Evolutionary conservation across 805 yeast species (phyloP).

Genomic region (Candida piceae): DNA sequence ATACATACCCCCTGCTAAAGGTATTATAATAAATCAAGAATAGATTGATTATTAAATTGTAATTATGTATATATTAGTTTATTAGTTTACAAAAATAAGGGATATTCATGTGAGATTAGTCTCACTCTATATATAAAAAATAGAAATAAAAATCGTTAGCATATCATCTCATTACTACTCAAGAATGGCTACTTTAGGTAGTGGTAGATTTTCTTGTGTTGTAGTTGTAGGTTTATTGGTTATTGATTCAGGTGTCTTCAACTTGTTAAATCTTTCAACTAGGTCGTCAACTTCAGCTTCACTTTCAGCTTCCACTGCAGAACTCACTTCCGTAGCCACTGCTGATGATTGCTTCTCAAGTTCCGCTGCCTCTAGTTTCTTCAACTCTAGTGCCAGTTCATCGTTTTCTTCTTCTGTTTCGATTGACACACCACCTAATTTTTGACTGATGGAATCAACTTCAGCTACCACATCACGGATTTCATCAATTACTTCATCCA

Average conservation of each 20-base stretch:
- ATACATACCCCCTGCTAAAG: constrained; percentile 36
- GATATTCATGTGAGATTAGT: too few relatives aligned
- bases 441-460: constrained; percentile 15
- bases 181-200: too few relatives aligned
- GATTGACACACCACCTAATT: constrained; percentile 6
- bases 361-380: constrained; percentile 7
- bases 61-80: too few relatives aligned
- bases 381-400: constrained; percentile 22
- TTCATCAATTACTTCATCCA: constrained; percentile 20
- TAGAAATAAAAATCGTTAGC: too few relatives aligned
- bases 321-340: neutral
- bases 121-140: too few relatives aligned
- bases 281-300: neutral
- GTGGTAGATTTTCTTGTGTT: neutral
- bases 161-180: too few relatives aligned
- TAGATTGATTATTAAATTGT: too few relatives aligned
- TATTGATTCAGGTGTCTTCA: neutral
- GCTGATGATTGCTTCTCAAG: neutral
- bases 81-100: too few relatives aligned
- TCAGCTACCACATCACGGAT: constrained; percentile 14
- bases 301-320: too few relatives aligned
- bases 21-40: too few relatives aligned
- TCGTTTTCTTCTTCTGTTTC: constrained; percentile 9
- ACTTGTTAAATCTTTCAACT: neutral
- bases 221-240: neutral